Conservation (phyloP, 2,329 filamentous ascomycete genomes). For the Aspergillus ustus region DNA sequence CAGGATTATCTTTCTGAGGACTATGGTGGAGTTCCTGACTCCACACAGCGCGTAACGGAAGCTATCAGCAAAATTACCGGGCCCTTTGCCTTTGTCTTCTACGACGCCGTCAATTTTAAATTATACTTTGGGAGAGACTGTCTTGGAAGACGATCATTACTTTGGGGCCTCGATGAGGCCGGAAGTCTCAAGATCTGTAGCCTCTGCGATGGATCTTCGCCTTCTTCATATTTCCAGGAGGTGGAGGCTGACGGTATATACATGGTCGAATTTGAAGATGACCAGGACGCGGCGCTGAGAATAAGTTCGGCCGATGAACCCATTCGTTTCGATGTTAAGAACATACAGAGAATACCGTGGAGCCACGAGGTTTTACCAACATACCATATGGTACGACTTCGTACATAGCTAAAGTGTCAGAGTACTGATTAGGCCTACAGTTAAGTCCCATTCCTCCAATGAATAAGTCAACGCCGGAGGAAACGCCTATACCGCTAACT, state of each 20-base stretch:
- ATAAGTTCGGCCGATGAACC: not conserved
- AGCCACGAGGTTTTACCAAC: conserved; percentile 23
- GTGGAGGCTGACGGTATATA: conserved; percentile 85
- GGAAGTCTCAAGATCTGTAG: conserved; percentile 69
- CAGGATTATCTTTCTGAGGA: conserved; percentile 3
- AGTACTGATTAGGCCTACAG: conserved; percentile 30
- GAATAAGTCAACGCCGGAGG: conserved; percentile 44
- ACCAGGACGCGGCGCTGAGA: not conserved
- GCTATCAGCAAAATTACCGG: conserved; percentile 70
- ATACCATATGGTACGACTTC: conserved; percentile 31
- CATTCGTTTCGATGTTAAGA: conserved; percentile 21
- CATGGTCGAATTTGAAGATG: conserved; percentile 59
- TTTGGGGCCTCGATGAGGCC: conserved; percentile 58
- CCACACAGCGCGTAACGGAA: conserved; percentile 39
- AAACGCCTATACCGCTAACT: conserved; percentile 33
- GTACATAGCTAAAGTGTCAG: conserved; percentile 1
- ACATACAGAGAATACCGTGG: conserved; percentile 36
- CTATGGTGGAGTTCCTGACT: conserved; percentile 17
- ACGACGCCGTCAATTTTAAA: conserved; percentile 64
- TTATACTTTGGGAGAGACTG: conserved; percentile 87
- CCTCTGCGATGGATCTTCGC: conserved; percentile 59
- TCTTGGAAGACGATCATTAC: conserved; percentile 81
- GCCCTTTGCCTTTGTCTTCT: conserved; percentile 88
- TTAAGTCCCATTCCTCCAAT: conserved; percentile 50
- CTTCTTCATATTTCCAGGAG: conserved; percentile 68